Evolutionary conservation across 2,329 filamentous ascomycete genomes (phyloP), one percentile per base, ranked within the genome.

Genomic region (Alternaria angustiovoidea): DNA sequence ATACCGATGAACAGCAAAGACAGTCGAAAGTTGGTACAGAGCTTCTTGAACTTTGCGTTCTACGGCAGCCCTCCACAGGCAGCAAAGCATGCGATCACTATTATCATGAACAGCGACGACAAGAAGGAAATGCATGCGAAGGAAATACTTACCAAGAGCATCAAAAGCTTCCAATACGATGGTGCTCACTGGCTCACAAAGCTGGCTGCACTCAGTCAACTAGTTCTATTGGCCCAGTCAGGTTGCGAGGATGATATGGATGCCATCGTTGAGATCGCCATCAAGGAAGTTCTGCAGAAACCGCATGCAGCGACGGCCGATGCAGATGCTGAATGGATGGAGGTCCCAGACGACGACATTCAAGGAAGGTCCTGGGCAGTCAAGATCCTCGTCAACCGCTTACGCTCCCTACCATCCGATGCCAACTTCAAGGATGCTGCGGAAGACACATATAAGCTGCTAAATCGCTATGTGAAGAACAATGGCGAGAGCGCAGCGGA

Each of bases 41-140:
- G 93, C 1, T 85, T 99, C 76, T 88, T 90, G 62, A 90, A 87
- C 69, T 98, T 95, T 77, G 92, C 94, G 1, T 84, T 94, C 20
- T 91, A 92, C 72, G 94, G 94, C 22, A 86, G 86, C 24, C 94
- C 94, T 2, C 87, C 92, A 11, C 89, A 90, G 74, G 91, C 92
- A 8, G 92, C 94, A 22, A 99, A 99, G 79, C 93, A 98, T 80
- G 95, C 95, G 0, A 89, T 98, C 49, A 94, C 92, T 28, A 93
- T 99, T 65, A 84, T 99, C 54, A 88, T 97, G 79, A 89, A 91
- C 36, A 89, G 89, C 9, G 84, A 88, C 22, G 88, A 94, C 51
- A 88, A 88, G 68, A 95, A 92, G 76, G 91, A 94, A 72, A 90
- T 96, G 81, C 91, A 93, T 61, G 92, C 93, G 7, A 93, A 90